Base-by-base conservation (phyloP, 768 basidiomycete genomes). In the Suillus spraguei region DNA sequence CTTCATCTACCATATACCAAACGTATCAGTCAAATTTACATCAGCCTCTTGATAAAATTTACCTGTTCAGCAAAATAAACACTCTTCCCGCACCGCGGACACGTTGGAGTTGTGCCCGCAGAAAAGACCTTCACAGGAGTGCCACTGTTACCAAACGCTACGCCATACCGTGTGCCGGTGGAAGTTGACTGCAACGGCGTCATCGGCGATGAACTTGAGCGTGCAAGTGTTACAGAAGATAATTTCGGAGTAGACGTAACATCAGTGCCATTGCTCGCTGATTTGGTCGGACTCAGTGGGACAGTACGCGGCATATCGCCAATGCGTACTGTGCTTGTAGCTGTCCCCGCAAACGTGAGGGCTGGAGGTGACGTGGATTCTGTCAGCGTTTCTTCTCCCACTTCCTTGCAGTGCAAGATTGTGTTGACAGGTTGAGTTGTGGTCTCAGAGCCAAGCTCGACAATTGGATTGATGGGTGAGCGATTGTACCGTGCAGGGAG, bases 21-120 rank as follows among this genome's bases (percentile, higher is more conserved):
- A 11, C 4, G n/a, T n/a, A 38, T 72, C 35, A 69, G 59, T 41
- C 38, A n/a, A 59, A 50, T 28, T n/a, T 22, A 49, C 32, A 22
- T n/a, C 20, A 24, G 5, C 20, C 46, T 16, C 33, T 49, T 6
- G 33, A 9, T 20, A 24, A 39, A 22, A 65, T 69, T 22, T 53
- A 87, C 91, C 83, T 92, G 91, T 73, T 94, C 92, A 16, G 92
- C 92, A 70, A 94, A 94, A 77, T 91, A 95, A 11, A 95, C 92
- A 59, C 82, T 88, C 81, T 90, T 87, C 42, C 79, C 79, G 66
- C 92, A 95, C 61, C 82, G 81, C 10, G 88, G 85, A 68, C 92
- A 95, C 22, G 71, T 70, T 22, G 91, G 89, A 9, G 85, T 75
- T n/a, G 63, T 84, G 24, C 83, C 81, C 28, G 72, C 76, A 41